These are phyloP conservation scores for Phytomonas sp. DNA, from an alignment of 208 protist species.

Conservation along the genomic window DNA sequence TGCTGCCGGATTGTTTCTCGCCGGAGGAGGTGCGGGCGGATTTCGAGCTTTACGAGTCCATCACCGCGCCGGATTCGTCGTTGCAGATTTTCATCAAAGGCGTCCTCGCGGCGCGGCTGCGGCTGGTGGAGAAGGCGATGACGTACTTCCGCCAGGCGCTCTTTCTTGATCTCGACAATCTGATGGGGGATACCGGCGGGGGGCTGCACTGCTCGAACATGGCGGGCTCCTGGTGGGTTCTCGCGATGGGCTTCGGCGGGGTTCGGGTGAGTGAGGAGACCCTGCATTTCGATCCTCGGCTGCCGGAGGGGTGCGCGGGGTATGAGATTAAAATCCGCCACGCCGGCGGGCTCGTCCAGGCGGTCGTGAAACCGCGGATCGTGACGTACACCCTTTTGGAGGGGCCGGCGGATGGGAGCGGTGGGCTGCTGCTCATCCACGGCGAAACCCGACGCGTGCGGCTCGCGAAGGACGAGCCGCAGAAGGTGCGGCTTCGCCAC, in stretches of 20 bases:
- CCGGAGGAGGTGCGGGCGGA: slow-evolving; percentile 69
- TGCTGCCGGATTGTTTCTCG: slow-evolving; percentile 71
- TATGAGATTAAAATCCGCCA: slow-evolving; percentile 70
- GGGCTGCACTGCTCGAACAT: slow-evolving; percentile 72
- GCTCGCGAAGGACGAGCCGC: slow-evolving; percentile 36
- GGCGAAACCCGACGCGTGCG: slow-evolving; percentile 52
- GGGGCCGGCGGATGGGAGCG: slow-evolving; percentile 17
- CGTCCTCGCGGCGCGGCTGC: slow-evolving; percentile 58
- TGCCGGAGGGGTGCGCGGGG: slow-evolving; percentile 69
- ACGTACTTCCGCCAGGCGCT: slow-evolving; percentile 40
- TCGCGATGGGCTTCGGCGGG: slow-evolving; percentile 73
- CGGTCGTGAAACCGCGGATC: slow-evolving; percentile 46
- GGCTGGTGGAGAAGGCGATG: slow-evolving; percentile 54
- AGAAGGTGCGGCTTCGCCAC: slow-evolving; percentile 61
- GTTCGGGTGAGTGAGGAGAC: slow-evolving; percentile 57
- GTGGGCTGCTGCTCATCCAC: slow-evolving; percentile 70
- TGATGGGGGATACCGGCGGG: slow-evolving; percentile 53
- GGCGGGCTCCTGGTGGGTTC: slow-evolving; percentile 74
- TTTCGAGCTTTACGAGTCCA: slow-evolving; percentile 82
- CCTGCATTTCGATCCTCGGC: slow-evolving; percentile 75
- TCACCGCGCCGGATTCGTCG: slow-evolving; percentile 74
- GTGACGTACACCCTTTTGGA: slow-evolving; percentile 75
- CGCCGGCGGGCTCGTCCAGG: slow-evolving; percentile 63
- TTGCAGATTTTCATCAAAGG: slow-evolving; percentile 65
- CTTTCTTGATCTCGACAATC: slow-evolving; percentile 72